Evolutionary conservation across 192 early-diverging fungal species (phyloP).

Genomic region (Rhizoclosmatium globosum): DNA sequence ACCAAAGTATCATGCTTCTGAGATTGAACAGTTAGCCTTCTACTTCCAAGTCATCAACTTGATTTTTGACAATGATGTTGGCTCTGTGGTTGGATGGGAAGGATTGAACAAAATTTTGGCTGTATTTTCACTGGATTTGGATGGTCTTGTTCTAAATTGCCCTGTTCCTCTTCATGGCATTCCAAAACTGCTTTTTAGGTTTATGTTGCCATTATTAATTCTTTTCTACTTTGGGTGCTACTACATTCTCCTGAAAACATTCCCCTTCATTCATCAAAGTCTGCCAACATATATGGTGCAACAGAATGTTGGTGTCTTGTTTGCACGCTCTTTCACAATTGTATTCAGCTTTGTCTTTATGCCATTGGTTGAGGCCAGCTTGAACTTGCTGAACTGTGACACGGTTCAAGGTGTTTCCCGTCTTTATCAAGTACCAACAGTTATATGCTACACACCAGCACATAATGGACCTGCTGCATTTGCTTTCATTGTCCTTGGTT

Average conservation of each 20-base stretch:
- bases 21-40: background rate
- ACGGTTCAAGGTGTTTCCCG: slow-evolving; percentile 1
- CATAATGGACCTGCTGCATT: slow-evolving; percentile 27
- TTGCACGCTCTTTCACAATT: slow-evolving; percentile 12
- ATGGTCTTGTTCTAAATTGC: slow-evolving; percentile 31
- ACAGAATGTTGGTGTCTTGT: slow-evolving; percentile 12
- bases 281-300: slow-evolving; percentile 22
- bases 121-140: slow-evolving; percentile 26
- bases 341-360: slow-evolving; percentile 20
- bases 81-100: background rate
- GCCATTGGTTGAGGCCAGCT: slow-evolving; percentile 31
- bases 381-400: slow-evolving; percentile 26
- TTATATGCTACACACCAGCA: slow-evolving; percentile 21
- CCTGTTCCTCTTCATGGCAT: slow-evolving; percentile 23
- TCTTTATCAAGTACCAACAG: slow-evolving; percentile 9
- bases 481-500: slow-evolving; percentile 17
- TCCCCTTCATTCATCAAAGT: background rate
- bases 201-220: slow-evolving; percentile 26
- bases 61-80: slow-evolving; percentile 31
- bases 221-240: background rate
- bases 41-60: slow-evolving; percentile 19
- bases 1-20: slow-evolving; percentile 12
- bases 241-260: slow-evolving; percentile 5
- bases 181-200: slow-evolving; percentile 30
- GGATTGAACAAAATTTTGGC: slow-evolving; percentile 34